Percentiles rank a stretch among this genome's conserved stretches.
Evolutionary conservation across 495 filamentous ascomycete genomes (phyloP).

Genomic region (Annulohypoxylon bovei): DNA sequence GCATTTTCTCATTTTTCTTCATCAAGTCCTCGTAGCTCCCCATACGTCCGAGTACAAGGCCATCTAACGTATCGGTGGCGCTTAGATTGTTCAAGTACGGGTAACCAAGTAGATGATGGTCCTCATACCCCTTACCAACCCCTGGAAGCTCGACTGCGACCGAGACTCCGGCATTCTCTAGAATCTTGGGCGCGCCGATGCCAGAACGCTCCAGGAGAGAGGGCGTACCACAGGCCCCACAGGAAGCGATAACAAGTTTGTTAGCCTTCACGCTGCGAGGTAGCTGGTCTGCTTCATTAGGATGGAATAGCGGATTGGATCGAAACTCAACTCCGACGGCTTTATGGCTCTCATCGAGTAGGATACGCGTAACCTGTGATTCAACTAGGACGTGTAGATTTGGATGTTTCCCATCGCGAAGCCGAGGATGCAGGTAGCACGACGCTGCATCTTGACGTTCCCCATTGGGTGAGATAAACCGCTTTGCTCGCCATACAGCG

Average conservation of each 20-base stretch:
- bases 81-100: conserved; percentile 29
- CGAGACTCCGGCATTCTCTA: conserved; percentile 30
- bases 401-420: conserved; percentile 51
- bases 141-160: conserved; percentile 46
- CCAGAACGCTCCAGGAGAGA: conserved; percentile 65
- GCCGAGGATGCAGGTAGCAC: conserved; percentile 52
- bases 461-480: conserved; percentile 42
- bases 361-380: conserved; percentile 58
- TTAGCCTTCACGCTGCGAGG: conserved; percentile 54
- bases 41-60: conserved; percentile 40
- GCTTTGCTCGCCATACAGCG: conserved; percentile 23
- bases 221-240: conserved; percentile 60
- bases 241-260: conserved; percentile 62
- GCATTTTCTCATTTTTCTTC: conserved; percentile 31
- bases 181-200: conserved; percentile 52
- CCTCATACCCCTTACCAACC: conserved; percentile 52
- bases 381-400: conserved; percentile 63
- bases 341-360: conserved; percentile 57
- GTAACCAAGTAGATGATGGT: conserved; percentile 51
- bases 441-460: conserved; percentile 53
- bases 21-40: conserved; percentile 40
- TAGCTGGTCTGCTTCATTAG: background rate
- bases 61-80: conserved; percentile 31
- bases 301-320: conserved; percentile 40
- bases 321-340: conserved; percentile 58